Base-by-base conservation (phyloP, 2,329 filamentous ascomycete genomes). In the Xenoacremonium recifei region DNA sequence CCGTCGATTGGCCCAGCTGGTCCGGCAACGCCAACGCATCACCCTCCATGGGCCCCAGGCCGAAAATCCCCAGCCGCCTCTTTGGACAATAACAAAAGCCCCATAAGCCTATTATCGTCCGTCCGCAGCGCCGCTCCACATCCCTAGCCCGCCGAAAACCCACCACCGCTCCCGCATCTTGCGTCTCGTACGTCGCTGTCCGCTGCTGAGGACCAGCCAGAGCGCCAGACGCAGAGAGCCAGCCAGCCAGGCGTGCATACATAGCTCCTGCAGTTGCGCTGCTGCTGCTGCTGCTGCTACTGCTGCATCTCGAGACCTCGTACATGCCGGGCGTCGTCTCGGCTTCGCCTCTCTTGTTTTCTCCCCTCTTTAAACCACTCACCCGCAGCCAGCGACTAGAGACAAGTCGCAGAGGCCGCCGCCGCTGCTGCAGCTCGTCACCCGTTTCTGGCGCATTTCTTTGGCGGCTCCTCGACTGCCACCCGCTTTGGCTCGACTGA, bases 1-100 rank as follows among this genome's bases (percentile, higher is more conserved):
- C 47, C 52, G 53, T 48, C 55, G 49, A 68, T 68, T 67, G 65
- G 65, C 47, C 54, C 51, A 60, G 53, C 51, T 27, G 9, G 23
- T 49, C 56, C 63, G 55, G 63, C 62, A 66, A 40, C 64, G 65
- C 64, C 65, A 68, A 51, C 64, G 61, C 65, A 68, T 67, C 65
- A 66, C 40, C 47, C 42, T 49, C 13, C 34, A 49, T 7, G 29
- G n/a, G 29, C 29, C n/a, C 29, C 6, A 31, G n/a, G 7, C 29
- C 29, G 12, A 31, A 42, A 45, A 27, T 42, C 40, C 44, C 44
- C 44, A 47, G 47, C 47, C 47, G 39, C 34, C 35, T 35, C 39
- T 42, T 57, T 56, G n/a, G 52, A 58, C 62, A 65, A 64, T 57
- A 64, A 60, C 61, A 64, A 58, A 59, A 50, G 51, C 54, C 58